These are phyloP conservation scores for Hypholoma sublateritium DNA, from an alignment of 768 basidiomycete species.

Conservation along the genomic window DNA sequence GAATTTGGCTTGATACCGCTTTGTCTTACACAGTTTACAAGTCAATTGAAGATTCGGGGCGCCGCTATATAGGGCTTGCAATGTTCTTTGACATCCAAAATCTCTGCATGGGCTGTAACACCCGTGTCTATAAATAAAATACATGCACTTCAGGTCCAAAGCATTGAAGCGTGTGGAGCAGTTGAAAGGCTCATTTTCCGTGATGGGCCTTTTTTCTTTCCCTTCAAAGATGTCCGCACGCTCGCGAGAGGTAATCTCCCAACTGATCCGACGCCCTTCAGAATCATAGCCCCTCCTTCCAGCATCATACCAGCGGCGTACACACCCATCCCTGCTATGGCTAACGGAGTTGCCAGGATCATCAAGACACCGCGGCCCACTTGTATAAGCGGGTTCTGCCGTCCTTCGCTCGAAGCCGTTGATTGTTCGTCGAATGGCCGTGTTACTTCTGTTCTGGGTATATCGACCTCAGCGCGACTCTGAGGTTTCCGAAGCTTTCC, in stretches of 20 bases:
- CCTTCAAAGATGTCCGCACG: background rate
- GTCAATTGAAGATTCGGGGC: too few species aligned
- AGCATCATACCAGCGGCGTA: slow-evolving; percentile 11
- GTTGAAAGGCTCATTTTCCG: background rate
- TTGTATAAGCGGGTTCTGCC: slow-evolving; percentile 6
- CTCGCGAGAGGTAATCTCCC: slow-evolving; percentile 1
- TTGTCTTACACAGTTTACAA: too few species aligned
- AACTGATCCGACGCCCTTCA: slow-evolving; percentile 12
- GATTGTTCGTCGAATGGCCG: background rate
- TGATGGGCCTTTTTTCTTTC: background rate
- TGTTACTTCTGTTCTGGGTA: background rate
- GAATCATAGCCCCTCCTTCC: slow-evolving; percentile 5
- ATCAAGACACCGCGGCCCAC: slow-evolving; percentile 11
- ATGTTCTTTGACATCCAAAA: too few species aligned
- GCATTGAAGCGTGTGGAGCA: background rate
- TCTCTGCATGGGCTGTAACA: too few species aligned
- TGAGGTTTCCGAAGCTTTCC: background rate
- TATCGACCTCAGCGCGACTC: background rate
- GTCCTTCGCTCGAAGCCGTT: background rate
- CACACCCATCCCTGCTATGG: slow-evolving; percentile 11
- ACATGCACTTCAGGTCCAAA: background rate
- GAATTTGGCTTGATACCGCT: too few species aligned
- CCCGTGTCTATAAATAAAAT: background rate
- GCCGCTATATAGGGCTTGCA: too few species aligned
- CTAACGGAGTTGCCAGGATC: slow-evolving; percentile 10